phyloP scores from a whole-genome alignment of 805 yeast species.

The Candida morakotiae region DNA sequence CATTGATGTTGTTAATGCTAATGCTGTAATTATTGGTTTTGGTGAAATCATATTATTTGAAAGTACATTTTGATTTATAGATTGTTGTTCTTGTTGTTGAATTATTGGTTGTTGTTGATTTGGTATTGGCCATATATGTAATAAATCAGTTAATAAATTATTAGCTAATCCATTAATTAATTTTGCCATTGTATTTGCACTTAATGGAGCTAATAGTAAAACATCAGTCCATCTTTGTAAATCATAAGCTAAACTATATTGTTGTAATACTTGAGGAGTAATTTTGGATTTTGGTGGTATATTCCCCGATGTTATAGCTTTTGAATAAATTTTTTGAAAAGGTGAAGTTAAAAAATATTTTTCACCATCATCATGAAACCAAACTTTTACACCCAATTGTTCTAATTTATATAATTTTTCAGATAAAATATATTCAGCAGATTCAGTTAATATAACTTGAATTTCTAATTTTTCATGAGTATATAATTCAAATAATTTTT shows the following conservation, averaged over 20 bases:
- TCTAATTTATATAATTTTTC: conserved; percentile 19
- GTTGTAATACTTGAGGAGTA: conserved; percentile 11
- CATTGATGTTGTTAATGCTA: conserved; percentile 22
- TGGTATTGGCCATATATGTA: conserved; percentile 21
- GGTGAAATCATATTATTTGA: conserved; percentile 15
- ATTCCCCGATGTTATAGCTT: conserved; percentile 3
- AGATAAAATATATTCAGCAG: conserved; percentile 18
- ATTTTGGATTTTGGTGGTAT: conserved; percentile 7
- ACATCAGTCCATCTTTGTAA: conserved; percentile 25
- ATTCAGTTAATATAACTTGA: conserved; percentile 21
- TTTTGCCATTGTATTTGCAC: conserved; percentile 24
- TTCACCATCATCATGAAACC: conserved; percentile 20
- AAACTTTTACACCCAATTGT: conserved; percentile 19
- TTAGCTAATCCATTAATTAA: conserved; percentile 21
- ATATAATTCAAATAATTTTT: conserved; percentile 20
- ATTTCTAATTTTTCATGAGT: conserved; percentile 17
- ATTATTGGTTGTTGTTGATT: neutral
- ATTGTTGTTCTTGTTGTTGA: neutral
- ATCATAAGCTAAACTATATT: conserved; percentile 15
- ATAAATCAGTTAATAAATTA: conserved; percentile 18
- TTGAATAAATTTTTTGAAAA: conserved; percentile 8
- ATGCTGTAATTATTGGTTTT: conserved; percentile 21
- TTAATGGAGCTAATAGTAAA: conserved; percentile 20
- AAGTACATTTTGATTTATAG: conserved; percentile 13
- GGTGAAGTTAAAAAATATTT: conserved; percentile 14